Base-by-base conservation (phyloP, 768 basidiomycete genomes). In the Rhodotorula babjevae region DNA sequence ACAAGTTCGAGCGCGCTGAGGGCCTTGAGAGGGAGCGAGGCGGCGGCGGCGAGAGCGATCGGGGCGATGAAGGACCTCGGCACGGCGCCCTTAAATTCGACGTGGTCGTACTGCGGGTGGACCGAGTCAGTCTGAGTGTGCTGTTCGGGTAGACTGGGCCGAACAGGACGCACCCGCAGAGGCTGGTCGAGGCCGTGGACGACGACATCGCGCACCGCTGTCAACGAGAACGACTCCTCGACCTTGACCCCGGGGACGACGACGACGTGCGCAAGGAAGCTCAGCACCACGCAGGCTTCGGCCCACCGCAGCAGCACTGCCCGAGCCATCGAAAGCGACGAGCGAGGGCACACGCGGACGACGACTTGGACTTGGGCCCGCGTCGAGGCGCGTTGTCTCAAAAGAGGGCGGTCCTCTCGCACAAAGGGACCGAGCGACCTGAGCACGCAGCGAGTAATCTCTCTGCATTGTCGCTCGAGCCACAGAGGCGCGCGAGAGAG, bases 141-240 rank as follows among this genome's bases (percentile, higher is more conserved):
- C 29, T 42, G 15, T 4, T 1, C 11, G 12, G 1, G 23, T 19
- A 9, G 11, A 19, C 2, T 44, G 46, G n/a, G 49, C 36, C 36
- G 5, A 46, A 3, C 2, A 15, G 10, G 19, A 31, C 68, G 55
- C 52, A 75, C 72, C 55, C 59, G 55, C 10, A 29, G 23, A 5
- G 23, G 63, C 18, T 79, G 77, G 4, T 81, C 78, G 27, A 87
- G 79, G 4, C 93, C 93, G 78, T 92, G 88, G 82, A 89, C 85
- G 42, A 97, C 82, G 36, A 92, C 83, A 81, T 99, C 96, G 78
- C 96, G 92, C 1, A 85, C 85, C 0, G 92, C 93, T 79, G 98
- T 96, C 16, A 98, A 85, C 76, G 90, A 93, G 84, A 97, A 97
- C 78, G 90, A 91, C 82, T 99, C 96, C 81, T 99, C 96, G 42